A percentile compares a stretch with the other conserved stretches of the same genome.
phyloP scores from a whole-genome alignment of 164 flowering plant species.

The Annona cherimola region DNA sequence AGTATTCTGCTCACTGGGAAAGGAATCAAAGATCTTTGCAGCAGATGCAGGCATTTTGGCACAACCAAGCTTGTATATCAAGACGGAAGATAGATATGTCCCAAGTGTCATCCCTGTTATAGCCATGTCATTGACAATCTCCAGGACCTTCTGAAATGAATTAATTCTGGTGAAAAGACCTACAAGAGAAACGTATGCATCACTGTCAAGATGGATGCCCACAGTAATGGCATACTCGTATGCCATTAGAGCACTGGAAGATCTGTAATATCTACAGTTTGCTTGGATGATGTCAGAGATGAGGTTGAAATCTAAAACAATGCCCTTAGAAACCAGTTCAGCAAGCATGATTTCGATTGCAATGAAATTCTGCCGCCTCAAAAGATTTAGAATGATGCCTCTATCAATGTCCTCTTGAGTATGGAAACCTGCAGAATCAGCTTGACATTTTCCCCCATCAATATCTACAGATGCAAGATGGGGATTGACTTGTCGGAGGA shows the following conservation, averaged over 20 bases:
- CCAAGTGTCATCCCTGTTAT: conserved; percentile 48
- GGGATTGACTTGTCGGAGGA: conserved; percentile 67
- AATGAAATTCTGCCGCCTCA: conserved; percentile 44
- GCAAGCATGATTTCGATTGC: conserved; percentile 51
- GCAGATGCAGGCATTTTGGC: conserved; percentile 43
- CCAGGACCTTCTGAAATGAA: conserved; percentile 32
- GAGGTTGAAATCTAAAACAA: conserved; percentile 30
- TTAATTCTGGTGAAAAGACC: conserved; percentile 50
- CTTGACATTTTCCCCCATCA: conserved; percentile 12
- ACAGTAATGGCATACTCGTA: conserved; percentile 41
- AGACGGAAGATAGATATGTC: conserved; percentile 34
- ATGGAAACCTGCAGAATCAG: background rate
- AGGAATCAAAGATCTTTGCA: conserved; percentile 43
- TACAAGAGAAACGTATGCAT: conserved; percentile 49
- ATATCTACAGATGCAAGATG: conserved; percentile 37
- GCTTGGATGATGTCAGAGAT: conserved; percentile 44
- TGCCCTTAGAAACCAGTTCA: conserved; percentile 27
- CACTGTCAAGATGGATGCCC: conserved; percentile 39
- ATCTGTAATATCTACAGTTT: conserved; percentile 35
- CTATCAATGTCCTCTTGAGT: conserved; percentile 25
- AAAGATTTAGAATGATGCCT: conserved; percentile 33
- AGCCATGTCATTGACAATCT: conserved; percentile 52
- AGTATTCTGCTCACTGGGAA: conserved; percentile 48
- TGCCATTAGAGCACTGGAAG: conserved; percentile 52
- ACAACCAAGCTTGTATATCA: conserved; percentile 65